Evolutionary conservation across 306 rosid species (phyloP).

Genomic region (Ziziphus jujuba): DNA sequence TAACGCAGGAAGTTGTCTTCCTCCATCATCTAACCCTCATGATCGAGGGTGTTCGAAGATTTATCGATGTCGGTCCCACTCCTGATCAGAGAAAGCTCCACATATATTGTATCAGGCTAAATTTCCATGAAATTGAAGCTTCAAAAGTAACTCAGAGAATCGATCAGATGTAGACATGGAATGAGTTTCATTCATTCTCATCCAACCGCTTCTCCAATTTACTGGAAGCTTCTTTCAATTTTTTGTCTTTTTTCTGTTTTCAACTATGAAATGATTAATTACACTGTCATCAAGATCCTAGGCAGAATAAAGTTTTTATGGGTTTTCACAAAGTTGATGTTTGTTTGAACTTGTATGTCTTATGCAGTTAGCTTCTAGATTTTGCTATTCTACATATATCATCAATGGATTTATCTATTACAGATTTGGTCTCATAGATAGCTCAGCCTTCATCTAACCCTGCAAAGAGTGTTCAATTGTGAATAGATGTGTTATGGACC

Average conservation of each 20-base stretch:
- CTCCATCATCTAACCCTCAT: constrained; percentile 57
- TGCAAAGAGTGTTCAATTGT: too few species aligned
- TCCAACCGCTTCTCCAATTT: too few species aligned
- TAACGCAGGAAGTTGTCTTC: constrained; percentile 58
- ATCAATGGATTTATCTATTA: too few species aligned
- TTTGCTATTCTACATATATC: too few species aligned
- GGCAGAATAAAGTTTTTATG: neutral
- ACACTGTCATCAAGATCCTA: neutral
- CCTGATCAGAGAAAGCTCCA: constrained; percentile 36
- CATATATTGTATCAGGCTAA: neutral
- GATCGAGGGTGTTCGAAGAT: constrained; percentile 65
- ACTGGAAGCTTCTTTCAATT: too few species aligned
- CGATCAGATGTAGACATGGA: neutral
- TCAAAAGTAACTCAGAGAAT: too few species aligned
- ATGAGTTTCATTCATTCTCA: too few species aligned
- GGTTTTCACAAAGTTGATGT: neutral
- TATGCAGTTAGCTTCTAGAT: too few species aligned
- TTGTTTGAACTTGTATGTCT: neutral
- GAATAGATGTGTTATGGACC: too few species aligned
- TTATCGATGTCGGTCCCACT: constrained; percentile 63
- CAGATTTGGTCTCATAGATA: too few species aligned
- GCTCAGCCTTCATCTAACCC: too few species aligned
- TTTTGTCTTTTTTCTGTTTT: too few species aligned
- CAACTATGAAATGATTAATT: neutral
- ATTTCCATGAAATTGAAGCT: neutral